Evolutionary conservation across 805 yeast genomes (phyloP).

Genomic region (Myxozyma melibiosi): DNA sequence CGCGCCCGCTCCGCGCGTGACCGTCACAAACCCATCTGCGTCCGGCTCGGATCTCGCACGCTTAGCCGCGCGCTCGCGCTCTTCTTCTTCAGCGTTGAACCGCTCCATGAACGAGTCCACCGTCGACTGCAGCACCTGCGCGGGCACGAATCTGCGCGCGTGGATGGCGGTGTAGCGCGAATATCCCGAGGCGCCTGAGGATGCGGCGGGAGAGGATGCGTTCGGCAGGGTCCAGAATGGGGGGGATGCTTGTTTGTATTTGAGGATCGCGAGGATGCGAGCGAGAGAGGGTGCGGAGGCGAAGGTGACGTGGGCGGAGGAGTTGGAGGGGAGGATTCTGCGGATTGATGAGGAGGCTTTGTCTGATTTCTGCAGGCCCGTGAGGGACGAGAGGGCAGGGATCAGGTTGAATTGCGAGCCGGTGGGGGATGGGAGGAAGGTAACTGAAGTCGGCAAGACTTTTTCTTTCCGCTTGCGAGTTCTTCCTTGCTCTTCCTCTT

Average conservation of each 20-base stretch:
- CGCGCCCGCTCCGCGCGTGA: conserved; percentile 26
- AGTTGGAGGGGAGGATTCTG: conserved; percentile 30
- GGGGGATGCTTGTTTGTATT: conserved; percentile 45
- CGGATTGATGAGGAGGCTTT: conserved; percentile 22
- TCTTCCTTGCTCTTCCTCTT: background rate
- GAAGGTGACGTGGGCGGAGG: conserved; percentile 18
- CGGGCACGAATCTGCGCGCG: conserved; percentile 45
- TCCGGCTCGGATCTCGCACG: conserved; percentile 32
- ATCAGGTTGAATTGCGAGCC: conserved; percentile 39
- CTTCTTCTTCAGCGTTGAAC: conserved; percentile 68
- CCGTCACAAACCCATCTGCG: conserved; percentile 37
- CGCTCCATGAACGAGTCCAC: conserved; percentile 65
- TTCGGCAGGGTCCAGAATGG: conserved; percentile 72
- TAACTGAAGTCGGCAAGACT: conserved; percentile 5
- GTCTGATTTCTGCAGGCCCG: background rate
- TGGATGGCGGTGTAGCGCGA: conserved; percentile 46
- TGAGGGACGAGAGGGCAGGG: conserved; percentile 18
- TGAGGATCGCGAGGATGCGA: conserved; percentile 59
- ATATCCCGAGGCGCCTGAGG: conserved; percentile 43
- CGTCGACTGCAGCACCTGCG: conserved; percentile 54
- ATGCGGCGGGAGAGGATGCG: conserved; percentile 59
- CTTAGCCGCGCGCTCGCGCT: conserved; percentile 24
- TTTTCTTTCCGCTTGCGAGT: background rate
- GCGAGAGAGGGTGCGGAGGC: conserved; percentile 52
- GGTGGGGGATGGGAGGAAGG: conserved; percentile 24